A percentile compares a stretch with the other conserved stretches of the same genome.
phyloP scores from a whole-genome alignment of 2,329 filamentous ascomycete species.

The Fusarium musae region DNA sequence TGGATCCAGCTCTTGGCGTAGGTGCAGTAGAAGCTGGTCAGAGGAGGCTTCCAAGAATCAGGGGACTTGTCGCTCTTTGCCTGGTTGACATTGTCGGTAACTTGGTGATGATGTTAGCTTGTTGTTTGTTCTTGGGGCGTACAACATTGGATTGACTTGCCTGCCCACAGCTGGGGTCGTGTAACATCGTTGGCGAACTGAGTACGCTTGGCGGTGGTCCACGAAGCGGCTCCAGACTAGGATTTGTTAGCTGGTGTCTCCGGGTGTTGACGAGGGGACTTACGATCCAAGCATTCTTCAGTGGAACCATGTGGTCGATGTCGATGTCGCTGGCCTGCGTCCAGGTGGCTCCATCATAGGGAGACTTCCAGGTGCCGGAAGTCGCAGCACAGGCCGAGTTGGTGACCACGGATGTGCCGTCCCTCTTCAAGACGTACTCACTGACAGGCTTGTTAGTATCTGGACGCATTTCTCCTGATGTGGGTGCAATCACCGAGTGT shows the following conservation, averaged over 20 bases:
- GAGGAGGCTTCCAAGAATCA: constrained; percentile 79
- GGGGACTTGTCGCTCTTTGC: constrained; percentile 78
- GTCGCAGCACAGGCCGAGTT: constrained; percentile 70
- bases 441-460: constrained; percentile 15
- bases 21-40: constrained; percentile 77
- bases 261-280: constrained; percentile 36
- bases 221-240: constrained; percentile 75
- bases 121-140: not conserved
- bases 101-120: constrained; percentile 45
- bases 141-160: not conserved
- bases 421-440: constrained; percentile 57
- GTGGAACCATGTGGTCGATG: constrained; percentile 85
- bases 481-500: constrained; percentile 64
- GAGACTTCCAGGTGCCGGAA: constrained; percentile 75
- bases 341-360: constrained; percentile 80
- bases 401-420: constrained; percentile 72
- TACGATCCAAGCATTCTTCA: constrained; percentile 83
- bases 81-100: constrained; percentile 81
- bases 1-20: constrained; percentile 82
- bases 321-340: constrained; percentile 76
- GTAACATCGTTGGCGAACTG: constrained; percentile 81
- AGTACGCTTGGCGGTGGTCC: constrained; percentile 75
- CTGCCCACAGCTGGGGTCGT: constrained; percentile 78
- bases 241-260: constrained; percentile 15
- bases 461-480: not conserved